phyloP scores from a whole-genome alignment of 2,329 filamentous ascomycete genomes.

The Xylaria polymorpha region DNA sequence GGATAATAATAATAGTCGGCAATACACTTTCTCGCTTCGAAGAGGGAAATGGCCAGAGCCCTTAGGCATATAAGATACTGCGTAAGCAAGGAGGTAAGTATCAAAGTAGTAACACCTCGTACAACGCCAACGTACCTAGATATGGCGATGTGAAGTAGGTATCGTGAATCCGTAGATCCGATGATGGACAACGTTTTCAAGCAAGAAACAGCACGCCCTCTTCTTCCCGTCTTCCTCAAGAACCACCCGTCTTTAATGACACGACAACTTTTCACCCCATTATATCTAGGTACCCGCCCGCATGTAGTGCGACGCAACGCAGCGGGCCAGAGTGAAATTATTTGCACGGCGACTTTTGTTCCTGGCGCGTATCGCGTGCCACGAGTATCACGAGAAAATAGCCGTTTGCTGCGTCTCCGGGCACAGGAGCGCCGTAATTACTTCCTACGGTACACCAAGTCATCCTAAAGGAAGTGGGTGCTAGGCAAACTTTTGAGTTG shows the following conservation, averaged over 20 bases:
- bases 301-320: conserved; percentile 10
- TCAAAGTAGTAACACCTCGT: not conserved
- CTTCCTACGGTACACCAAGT: not conserved
- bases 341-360: not conserved
- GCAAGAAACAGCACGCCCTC: too few relatives aligned
- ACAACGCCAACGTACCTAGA: not conserved
- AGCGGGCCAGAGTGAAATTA: not conserved
- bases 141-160: too few relatives aligned
- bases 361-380: not conserved
- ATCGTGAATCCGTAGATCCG: not conserved
- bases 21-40: too few relatives aligned
- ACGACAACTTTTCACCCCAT: not conserved
- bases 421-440: not conserved
- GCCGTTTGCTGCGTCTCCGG: conserved; percentile 3
- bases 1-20: too few relatives aligned
- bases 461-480: not conserved
- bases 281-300: not conserved
- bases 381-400: not conserved
- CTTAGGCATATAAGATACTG: too few relatives aligned
- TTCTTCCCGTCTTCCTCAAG: not conserved
- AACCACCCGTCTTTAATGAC: not conserved
- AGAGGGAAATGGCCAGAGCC: too few relatives aligned
- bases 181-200: not conserved
- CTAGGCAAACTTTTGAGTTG: not conserved
- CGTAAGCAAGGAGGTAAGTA: not conserved